Conservation (phyloP, 345 rosid genomes). For the Camelina laxa region DNA sequence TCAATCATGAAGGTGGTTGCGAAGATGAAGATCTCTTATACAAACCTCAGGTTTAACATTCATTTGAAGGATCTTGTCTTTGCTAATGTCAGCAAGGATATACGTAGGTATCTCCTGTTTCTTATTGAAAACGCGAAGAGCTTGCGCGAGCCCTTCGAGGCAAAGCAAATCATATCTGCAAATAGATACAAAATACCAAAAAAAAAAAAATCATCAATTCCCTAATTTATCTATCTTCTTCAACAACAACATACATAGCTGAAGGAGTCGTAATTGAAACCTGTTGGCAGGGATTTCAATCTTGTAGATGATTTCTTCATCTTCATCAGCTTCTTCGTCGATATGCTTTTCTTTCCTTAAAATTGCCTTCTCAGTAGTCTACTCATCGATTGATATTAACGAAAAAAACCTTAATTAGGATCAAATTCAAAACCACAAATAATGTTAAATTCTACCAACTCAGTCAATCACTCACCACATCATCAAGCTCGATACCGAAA, state of each 20-base stretch:
- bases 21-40: neutral
- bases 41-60: constrained; percentile 77
- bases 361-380: constrained; percentile 91
- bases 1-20: neutral
- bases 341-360: constrained; percentile 82
- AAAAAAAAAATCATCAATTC: neutral
- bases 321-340: constrained; percentile 55
- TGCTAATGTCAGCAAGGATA: constrained; percentile 50
- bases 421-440: neutral
- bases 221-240: neutral
- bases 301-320: constrained; percentile 82
- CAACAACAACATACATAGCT: neutral
- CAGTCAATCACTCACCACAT: constrained; percentile 63
- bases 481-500: constrained; percentile 95
- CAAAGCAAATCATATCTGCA: constrained; percentile 92
- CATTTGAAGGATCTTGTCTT: constrained; percentile 64
- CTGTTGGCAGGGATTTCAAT: constrained; percentile 92
- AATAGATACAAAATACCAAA: neutral
- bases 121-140: constrained; percentile 79
- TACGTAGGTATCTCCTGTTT: constrained; percentile 66
- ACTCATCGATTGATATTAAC: constrained; percentile 10
- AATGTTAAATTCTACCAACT: neutral
- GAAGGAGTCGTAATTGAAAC: constrained; percentile 35
- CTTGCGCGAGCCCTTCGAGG: constrained; percentile 95
- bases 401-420: neutral